Evolutionary conservation across 169 alveolate species (phyloP), one percentile per base, ranked within the genome.

Genomic region (Plasmodium gonderi): DNA sequence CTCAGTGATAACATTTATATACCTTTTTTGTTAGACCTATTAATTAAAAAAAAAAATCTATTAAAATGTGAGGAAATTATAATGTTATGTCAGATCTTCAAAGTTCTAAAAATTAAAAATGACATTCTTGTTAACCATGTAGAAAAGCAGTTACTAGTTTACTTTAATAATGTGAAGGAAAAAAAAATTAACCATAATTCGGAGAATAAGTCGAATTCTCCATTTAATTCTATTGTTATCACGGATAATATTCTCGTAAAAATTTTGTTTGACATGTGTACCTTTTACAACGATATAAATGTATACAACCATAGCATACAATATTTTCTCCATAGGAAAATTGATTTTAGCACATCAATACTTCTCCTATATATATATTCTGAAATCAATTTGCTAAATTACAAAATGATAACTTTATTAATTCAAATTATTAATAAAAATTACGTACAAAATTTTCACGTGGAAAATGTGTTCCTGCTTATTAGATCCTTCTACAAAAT

Each of bases 401-500:
- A 77, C 38, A 17, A 65, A 38, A 79, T 90, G 49, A 29, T 77
- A 12, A 31, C 72, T 47, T 77, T 76, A 44, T 69, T 90, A 78
- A 45, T 76, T 77, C 54, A 47, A 36, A 65, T 90, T 47, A 64
- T 90, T 77, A 90, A 78, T 11, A 76, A 65, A 90, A 65, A 90
- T 64, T 78, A 77, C 72, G 17, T 64, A 42, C 33, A 40, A 20
- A 77, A 78, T 69, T 90, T 90, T 65, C 64, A 47, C 14, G 54
- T 77, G 49, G 94, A 90, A 67, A 60, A 78, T 45, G 51, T 60
- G 31, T 90, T 76, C 17, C 83, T 78, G 38, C 45, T 90, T 1
- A 72, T 90, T 42, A 69, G 94, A 79, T 90, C 94, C 26, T 40
- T 76, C 38, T 90, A 90, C 47, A 90, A 90, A 78, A 64, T 90